Percentiles rank a stretch among this genome's conserved stretches.
Evolutionary conservation across 2,329 filamentous ascomycete genomes (phyloP).

Genomic region (Epichloe elymi): DNA sequence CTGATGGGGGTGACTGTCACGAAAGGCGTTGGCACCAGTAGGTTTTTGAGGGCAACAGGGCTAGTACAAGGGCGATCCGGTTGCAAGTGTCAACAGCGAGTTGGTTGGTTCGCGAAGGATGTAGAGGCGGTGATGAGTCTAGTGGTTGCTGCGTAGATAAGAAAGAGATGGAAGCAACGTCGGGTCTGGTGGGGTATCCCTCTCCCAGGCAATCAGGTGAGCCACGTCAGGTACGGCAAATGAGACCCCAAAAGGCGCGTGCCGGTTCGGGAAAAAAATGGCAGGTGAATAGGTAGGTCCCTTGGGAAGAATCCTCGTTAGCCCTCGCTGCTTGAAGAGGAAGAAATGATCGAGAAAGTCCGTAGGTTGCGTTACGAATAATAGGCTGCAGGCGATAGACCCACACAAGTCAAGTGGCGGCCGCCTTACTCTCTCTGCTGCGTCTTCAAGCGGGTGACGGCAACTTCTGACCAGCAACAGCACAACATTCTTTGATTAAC

Average conservation of each 20-base stretch:
- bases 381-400: conserved; percentile 4
- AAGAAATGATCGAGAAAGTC: not conserved
- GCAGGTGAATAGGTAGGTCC: not conserved
- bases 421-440: not conserved
- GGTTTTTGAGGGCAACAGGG: not conserved
- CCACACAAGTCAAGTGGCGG: not conserved
- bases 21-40: not conserved
- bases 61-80: not conserved
- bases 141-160: not conserved
- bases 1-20: not conserved
- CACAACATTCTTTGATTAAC: conserved; percentile 9
- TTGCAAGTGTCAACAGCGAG: not conserved
- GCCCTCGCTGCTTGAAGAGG: not conserved
- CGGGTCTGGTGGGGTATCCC: conserved; percentile 2
- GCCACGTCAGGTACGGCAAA: not conserved
- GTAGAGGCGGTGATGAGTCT: not conserved
- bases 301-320: not conserved
- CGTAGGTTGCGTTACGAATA: not conserved
- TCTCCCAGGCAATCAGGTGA: conserved; percentile 2
- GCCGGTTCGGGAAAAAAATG: too few relatives aligned
- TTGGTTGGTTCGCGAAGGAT: not conserved
- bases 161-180: not conserved
- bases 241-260: not conserved
- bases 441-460: conserved; percentile 14
- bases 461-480: conserved; percentile 10